phyloP scores from a whole-genome alignment of 2,329 filamentous ascomycete genomes.

The Allantophomopsis lycopodina region DNA sequence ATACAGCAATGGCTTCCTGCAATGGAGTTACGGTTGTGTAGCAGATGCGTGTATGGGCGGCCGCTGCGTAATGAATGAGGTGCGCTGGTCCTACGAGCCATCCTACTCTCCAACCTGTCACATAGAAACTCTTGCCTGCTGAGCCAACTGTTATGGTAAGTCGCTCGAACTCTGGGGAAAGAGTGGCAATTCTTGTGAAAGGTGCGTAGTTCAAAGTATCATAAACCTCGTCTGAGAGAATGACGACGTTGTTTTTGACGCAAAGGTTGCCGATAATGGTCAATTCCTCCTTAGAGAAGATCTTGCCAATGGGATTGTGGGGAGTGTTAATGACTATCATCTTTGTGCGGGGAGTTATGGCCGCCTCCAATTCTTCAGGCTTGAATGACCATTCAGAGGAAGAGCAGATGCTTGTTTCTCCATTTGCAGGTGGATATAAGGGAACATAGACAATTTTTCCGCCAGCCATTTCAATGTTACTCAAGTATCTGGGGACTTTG shows the following conservation, averaged over 20 bases:
- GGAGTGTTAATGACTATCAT: constrained; percentile 47
- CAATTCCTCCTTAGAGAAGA: constrained; percentile 3
- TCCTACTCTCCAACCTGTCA: constrained; percentile 83
- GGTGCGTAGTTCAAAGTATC: constrained; percentile 86
- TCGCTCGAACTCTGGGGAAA: constrained; percentile 73
- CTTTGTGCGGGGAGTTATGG: constrained; percentile 71
- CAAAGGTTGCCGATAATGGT: constrained; percentile 3
- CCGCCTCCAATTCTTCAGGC: constrained; percentile 61
- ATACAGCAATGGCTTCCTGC: constrained; percentile 81
- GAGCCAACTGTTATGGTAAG: constrained; percentile 84
- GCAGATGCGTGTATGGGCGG: constrained; percentile 86
- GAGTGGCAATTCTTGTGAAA: constrained; percentile 76
- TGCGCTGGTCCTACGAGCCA: constrained; percentile 81
- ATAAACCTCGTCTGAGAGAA: constrained; percentile 50
- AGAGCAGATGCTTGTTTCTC: constrained; percentile 61
- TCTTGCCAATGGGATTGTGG: constrained; percentile 6
- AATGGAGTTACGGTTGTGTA: constrained; percentile 86
- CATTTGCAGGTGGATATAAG: constrained; percentile 71
- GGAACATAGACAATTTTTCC: constrained; percentile 86
- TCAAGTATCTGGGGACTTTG: constrained; percentile 51
- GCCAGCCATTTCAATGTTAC: constrained; percentile 92
- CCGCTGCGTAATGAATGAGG: constrained; percentile 76
- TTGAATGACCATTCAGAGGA: constrained; percentile 76
- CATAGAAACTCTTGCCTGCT: constrained; percentile 92
- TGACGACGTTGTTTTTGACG: constrained; percentile 3